These are phyloP conservation scores for Diaporthe citrichinensis DNA, from an alignment of 2,329 filamentous ascomycete species.

Conservation along the genomic window DNA sequence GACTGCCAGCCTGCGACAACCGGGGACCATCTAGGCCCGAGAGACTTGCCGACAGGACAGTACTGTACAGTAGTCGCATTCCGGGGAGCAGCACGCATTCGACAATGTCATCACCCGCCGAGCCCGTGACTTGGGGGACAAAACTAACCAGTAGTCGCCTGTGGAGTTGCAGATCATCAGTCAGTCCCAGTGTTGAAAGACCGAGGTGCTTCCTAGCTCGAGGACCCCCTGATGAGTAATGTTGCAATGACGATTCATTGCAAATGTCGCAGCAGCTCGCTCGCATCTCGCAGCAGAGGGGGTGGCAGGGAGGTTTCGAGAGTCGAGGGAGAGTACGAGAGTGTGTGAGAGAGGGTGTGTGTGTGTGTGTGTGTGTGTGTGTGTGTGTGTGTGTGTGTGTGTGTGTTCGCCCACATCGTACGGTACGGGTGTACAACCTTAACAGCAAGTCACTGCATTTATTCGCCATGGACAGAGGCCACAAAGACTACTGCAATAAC, in stretches of 20 bases:
- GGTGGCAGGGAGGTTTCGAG: background rate
- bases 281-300: background rate
- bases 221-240: slow-evolving; percentile 30
- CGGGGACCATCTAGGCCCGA: slow-evolving; percentile 2
- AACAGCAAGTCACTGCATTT: background rate
- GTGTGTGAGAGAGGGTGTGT: no score
- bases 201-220: slow-evolving; percentile 32
- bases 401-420: background rate
- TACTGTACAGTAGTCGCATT: background rate
- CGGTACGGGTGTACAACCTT: background rate
- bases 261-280: slow-evolving; percentile 19
- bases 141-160: slow-evolving; percentile 18
- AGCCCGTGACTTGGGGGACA: background rate
- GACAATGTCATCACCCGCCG: slow-evolving; percentile 19
- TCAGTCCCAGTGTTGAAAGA: slow-evolving; percentile 27
- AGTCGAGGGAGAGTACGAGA: background rate
- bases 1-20: slow-evolving; percentile 14
- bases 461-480: background rate
- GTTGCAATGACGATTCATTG: slow-evolving; percentile 31
- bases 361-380: background rate
- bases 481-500: background rate
- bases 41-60: slow-evolving; percentile 15
- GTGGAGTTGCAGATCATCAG: slow-evolving; percentile 36
- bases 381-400: background rate
- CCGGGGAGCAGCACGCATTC: background rate